Evolutionary conservation across 805 yeast genomes (phyloP).

Genomic region (Nakazawaea molendinolei): DNA sequence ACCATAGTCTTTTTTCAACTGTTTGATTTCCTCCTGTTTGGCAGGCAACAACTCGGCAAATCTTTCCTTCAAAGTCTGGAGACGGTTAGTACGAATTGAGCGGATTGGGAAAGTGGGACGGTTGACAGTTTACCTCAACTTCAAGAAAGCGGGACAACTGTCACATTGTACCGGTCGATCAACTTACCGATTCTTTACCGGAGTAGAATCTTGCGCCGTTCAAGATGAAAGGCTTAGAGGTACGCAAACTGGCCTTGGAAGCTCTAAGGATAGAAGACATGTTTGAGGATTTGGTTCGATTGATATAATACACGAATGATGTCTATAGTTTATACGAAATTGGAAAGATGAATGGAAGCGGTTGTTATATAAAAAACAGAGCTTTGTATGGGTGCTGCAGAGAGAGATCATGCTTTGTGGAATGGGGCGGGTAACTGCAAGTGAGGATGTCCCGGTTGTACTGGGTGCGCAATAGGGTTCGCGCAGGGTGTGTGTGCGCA

Average conservation of each 20-base stretch:
- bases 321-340: no score
- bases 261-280: slow-evolving; percentile 16
- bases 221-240: slow-evolving; percentile 3
- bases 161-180: background rate
- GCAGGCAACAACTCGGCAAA: slow-evolving; percentile 89
- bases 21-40: slow-evolving; percentile 85
- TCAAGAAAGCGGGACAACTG: background rate
- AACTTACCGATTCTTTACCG: slow-evolving; percentile 30
- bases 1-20: slow-evolving; percentile 87
- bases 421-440: no score
- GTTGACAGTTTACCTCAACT: background rate
- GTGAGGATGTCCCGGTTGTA: no score
- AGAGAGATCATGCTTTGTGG: no score
- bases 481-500: no score
- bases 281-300: no score
- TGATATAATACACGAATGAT: no score
- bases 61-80: slow-evolving; percentile 80
- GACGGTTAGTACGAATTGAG: background rate
- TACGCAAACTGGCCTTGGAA: slow-evolving; percentile 14
- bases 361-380: no score
- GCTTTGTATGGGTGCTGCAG: no score
- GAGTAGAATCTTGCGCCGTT: slow-evolving; percentile 28
- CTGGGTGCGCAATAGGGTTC: no score
- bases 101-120: background rate
- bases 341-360: no score